Percentiles rank a stretch among this genome's conserved stretches.
phyloP scores from a whole-genome alignment of 148 eudicot species.

The Drosera capensis region DNA sequence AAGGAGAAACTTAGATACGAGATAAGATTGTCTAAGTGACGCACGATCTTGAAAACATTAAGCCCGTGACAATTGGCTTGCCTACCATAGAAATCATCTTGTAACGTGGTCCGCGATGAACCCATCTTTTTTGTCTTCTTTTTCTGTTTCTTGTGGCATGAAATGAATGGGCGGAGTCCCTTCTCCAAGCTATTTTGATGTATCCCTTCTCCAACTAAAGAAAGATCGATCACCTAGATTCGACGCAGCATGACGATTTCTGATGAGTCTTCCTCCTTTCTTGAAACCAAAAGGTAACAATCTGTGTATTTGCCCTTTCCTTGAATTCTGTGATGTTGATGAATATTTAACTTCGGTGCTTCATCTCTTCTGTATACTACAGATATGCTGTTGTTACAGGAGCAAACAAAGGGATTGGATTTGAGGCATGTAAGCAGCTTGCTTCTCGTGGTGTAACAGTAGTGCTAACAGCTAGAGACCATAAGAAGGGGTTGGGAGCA shows the following conservation, averaged over 20 bases:
- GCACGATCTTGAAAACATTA: too few species aligned
- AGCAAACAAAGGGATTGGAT: slow-evolving; percentile 40
- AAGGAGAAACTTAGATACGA: too few species aligned
- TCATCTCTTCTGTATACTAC: background rate
- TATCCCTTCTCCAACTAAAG: too few species aligned
- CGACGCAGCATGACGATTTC: background rate
- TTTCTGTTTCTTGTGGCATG: too few species aligned
- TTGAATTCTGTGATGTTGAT: background rate
- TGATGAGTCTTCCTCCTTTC: background rate
- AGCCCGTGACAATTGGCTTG: too few species aligned
- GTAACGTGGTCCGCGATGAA: too few species aligned
- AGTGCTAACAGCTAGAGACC: slow-evolving; percentile 32
- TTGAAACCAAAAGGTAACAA: background rate
- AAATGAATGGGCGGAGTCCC: too few species aligned
- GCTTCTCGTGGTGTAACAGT: slow-evolving; percentile 25
- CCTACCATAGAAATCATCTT: too few species aligned
- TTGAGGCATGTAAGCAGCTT: slow-evolving; percentile 29
- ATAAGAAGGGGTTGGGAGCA: slow-evolving; percentile 28
- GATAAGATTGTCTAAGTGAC: too few species aligned
- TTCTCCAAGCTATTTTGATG: too few species aligned
- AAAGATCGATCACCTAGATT: background rate
- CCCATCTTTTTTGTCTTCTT: too few species aligned
- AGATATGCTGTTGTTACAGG: slow-evolving; percentile 39
- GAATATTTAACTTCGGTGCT: background rate
- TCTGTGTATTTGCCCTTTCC: background rate